Conservation (phyloP, 495 filamentous ascomycete species). For the Annulohypoxylon nitens region DNA sequence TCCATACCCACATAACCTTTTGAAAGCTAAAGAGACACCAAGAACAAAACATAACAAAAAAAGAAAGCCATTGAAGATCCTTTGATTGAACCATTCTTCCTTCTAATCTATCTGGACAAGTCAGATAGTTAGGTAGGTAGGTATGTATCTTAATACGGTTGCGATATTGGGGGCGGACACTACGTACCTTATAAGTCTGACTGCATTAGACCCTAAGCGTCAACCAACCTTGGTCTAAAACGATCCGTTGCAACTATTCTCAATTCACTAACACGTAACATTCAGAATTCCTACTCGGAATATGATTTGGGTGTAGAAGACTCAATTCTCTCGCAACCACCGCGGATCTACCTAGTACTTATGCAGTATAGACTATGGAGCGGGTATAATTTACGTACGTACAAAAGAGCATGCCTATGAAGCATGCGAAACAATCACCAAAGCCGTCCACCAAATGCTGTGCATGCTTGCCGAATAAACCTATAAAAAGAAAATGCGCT, state of each 20-base stretch:
- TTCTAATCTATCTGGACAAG: not conserved
- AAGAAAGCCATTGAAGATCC: not conserved
- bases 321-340: constrained; percentile 29
- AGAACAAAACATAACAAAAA: not conserved
- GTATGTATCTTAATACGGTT: not conserved
- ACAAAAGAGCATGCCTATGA: constrained; percentile 28
- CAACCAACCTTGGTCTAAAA: not conserved
- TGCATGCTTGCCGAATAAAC: constrained; percentile 1
- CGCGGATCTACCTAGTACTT: constrained; percentile 34
- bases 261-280: not conserved
- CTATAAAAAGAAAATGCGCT: constrained; percentile 28
- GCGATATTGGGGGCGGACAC: not conserved
- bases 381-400: constrained; percentile 46
- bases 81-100: not conserved
- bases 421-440: constrained; percentile 31
- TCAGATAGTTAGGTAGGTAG: not conserved
- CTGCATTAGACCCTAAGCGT: not conserved
- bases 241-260: not conserved
- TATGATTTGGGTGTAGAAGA: constrained; percentile 11
- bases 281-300: not conserved
- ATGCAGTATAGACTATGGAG: constrained; percentile 37
- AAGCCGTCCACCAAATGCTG: constrained; percentile 21
- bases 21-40: not conserved
- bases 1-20: not conserved
- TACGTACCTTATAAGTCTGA: not conserved